Percentiles rank a stretch among this genome's conserved stretches.
These are phyloP conservation scores for Aphanomyces stellatus DNA, from an alignment of 352 stramenopile species.

Conservation along the genomic window DNA sequence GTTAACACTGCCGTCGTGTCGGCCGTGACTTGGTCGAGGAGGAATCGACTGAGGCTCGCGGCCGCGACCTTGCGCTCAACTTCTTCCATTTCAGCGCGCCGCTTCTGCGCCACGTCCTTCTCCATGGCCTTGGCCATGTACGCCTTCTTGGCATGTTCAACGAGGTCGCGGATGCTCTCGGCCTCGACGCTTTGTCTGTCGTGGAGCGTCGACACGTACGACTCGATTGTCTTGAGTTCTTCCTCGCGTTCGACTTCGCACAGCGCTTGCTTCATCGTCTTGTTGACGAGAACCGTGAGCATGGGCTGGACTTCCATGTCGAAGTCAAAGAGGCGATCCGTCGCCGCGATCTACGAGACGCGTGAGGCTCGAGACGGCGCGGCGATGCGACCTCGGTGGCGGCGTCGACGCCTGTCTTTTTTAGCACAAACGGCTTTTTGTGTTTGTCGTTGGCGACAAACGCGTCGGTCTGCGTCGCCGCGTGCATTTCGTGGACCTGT, in stretches of 20 bases:
- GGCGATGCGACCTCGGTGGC: conserved; percentile 40
- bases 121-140: conserved; percentile 40
- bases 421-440: conserved; percentile 35
- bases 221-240: conserved; percentile 41
- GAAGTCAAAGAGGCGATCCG: conserved; percentile 72
- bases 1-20: conserved; percentile 28
- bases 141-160: conserved; percentile 40
- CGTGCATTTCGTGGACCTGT: conserved; percentile 29
- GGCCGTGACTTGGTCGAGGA: conserved; percentile 33
- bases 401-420: conserved; percentile 66
- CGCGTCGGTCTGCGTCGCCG: conserved; percentile 59
- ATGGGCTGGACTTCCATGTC: conserved; percentile 67
- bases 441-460: conserved; percentile 33
- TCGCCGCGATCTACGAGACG: conserved; percentile 49
- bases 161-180: conserved; percentile 36
- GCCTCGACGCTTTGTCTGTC: conserved; percentile 33
- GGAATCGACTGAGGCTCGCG: conserved; percentile 42
- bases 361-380: not conserved
- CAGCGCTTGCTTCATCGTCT: conserved; percentile 71
- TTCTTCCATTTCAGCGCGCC: conserved; percentile 28
- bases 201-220: conserved; percentile 26
- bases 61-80: conserved; percentile 52
- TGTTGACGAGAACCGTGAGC: conserved; percentile 68
- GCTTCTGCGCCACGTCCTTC: conserved; percentile 37
- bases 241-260: conserved; percentile 67